phyloP scores from a whole-genome alignment of 257 asterid species.

The Primulina huaijiensis region DNA sequence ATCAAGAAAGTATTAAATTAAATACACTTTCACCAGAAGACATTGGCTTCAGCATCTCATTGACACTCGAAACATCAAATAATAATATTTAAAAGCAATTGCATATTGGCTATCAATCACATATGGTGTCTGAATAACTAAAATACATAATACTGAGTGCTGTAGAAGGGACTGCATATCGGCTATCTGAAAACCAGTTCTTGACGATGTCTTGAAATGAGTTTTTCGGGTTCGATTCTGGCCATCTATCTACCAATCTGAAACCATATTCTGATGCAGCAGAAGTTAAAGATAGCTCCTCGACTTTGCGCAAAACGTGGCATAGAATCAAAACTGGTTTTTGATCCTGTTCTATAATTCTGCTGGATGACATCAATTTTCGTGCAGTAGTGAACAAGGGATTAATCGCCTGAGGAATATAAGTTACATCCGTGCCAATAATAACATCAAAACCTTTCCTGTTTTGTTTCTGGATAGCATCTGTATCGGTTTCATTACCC shows the following conservation, averaged over 20 bases:
- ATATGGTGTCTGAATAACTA: slow-evolving; percentile 31
- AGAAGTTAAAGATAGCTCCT: slow-evolving; percentile 62
- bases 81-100: too few relatives aligned
- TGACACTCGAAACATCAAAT: background rate
- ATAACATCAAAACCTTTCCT: slow-evolving; percentile 69
- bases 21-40: background rate
- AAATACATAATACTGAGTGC: slow-evolving; percentile 72
- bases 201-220: slow-evolving; percentile 34
- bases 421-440: slow-evolving; percentile 85
- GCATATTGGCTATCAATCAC: background rate
- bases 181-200: slow-evolving; percentile 46
- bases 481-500: slow-evolving; percentile 66
- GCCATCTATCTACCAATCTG: slow-evolving; percentile 60
- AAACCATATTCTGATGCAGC: slow-evolving; percentile 67
- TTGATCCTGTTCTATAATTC: slow-evolving; percentile 11
- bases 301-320: slow-evolving; percentile 81
- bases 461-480: slow-evolving; percentile 42
- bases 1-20: background rate
- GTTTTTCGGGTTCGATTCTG: slow-evolving; percentile 27
- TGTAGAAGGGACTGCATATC: slow-evolving; percentile 40
- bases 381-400: slow-evolving; percentile 79
- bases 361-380: slow-evolving; percentile 44
- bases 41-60: background rate
- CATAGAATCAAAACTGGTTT: slow-evolving; percentile 64
- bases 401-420: slow-evolving; percentile 51